Conservation (phyloP, 768 basidiomycete genomes). For the Termitomyces sp. region DNA sequence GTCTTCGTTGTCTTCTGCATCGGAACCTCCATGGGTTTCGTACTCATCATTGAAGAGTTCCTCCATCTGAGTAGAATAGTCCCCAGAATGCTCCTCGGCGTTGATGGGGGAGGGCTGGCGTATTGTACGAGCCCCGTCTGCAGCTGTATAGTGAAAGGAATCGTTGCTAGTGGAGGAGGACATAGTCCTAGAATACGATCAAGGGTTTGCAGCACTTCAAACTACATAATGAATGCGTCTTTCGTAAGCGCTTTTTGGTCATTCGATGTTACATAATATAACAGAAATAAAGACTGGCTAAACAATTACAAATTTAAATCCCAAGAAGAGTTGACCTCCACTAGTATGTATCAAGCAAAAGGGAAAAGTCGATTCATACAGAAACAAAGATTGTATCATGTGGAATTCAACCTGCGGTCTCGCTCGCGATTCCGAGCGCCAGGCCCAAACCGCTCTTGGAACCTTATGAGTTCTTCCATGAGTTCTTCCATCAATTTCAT, state of each 20-base stretch:
- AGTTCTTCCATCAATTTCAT: constrained; percentile 89
- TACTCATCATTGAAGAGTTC: constrained; percentile 51
- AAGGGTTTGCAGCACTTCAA: neutral
- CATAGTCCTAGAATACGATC: neutral
- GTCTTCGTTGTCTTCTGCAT: constrained; percentile 41
- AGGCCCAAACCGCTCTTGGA: constrained; percentile 81
- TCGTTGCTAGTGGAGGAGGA: neutral
- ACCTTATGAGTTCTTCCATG: constrained; percentile 82
- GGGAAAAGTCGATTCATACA: neutral
- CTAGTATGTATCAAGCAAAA: neutral
- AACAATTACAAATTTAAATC: neutral
- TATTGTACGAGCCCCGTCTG: constrained; percentile 17
- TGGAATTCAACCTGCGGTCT: constrained; percentile 36
- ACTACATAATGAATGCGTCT: neutral
- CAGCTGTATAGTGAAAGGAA: neutral
- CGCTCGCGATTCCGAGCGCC: constrained; percentile 46
- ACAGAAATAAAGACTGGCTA: neutral
- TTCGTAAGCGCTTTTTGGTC: neutral
- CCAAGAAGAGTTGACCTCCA: neutral
- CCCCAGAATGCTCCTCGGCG: constrained; percentile 34
- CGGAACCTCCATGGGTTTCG: constrained; percentile 18
- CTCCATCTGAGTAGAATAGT: constrained; percentile 66
- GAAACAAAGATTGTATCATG: constrained; percentile 3
- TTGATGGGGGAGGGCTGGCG: constrained; percentile 18
- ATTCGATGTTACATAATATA: constrained; percentile 1